These are phyloP conservation scores for Ilex aquifolium DNA, from an alignment of 257 asterid genomes.

Conservation along the genomic window DNA sequence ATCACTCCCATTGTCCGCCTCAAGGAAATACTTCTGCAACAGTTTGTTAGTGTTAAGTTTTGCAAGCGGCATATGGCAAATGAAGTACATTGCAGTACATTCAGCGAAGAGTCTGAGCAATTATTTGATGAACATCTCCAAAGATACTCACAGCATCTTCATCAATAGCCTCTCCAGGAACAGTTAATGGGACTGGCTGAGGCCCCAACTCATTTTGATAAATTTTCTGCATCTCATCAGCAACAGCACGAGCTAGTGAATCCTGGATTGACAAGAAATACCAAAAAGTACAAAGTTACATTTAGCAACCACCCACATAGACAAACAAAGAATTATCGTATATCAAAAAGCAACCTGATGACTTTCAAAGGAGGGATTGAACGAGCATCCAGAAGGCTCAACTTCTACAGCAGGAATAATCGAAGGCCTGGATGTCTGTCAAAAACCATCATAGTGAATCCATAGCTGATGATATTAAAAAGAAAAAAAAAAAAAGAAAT, in stretches of 20 bases:
- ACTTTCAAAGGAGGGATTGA: slow-evolving; percentile 77
- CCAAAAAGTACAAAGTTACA: slow-evolving; percentile 10
- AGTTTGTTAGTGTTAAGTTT: slow-evolving; percentile 2
- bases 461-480: not conserved
- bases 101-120: slow-evolving; percentile 6
- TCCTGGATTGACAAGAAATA: slow-evolving; percentile 43
- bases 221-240: slow-evolving; percentile 92
- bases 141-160: slow-evolving; percentile 64
- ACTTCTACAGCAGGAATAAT: slow-evolving; percentile 93
- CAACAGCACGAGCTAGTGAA: slow-evolving; percentile 91
- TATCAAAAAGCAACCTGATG: slow-evolving; percentile 58
- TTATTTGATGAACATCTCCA: slow-evolving; percentile 7
- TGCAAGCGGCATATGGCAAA: slow-evolving; percentile 3
- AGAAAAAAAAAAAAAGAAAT: not conserved
- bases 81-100: slow-evolving; percentile 9
- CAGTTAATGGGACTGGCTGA: slow-evolving; percentile 69
- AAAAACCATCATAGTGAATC: not conserved
- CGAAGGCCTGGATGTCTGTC: slow-evolving; percentile 61
- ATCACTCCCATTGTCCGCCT: slow-evolving; percentile 49
- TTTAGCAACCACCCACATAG: not conserved
- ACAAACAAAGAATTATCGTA: slow-evolving; percentile 13
- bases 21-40: slow-evolving; percentile 76
- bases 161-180: slow-evolving; percentile 62
- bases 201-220: slow-evolving; percentile 78
- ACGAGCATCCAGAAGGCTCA: slow-evolving; percentile 90